Evolutionary conservation across 75 land plant genomes (phyloP).

Genomic region (Selaginella moellendorffii): DNA sequence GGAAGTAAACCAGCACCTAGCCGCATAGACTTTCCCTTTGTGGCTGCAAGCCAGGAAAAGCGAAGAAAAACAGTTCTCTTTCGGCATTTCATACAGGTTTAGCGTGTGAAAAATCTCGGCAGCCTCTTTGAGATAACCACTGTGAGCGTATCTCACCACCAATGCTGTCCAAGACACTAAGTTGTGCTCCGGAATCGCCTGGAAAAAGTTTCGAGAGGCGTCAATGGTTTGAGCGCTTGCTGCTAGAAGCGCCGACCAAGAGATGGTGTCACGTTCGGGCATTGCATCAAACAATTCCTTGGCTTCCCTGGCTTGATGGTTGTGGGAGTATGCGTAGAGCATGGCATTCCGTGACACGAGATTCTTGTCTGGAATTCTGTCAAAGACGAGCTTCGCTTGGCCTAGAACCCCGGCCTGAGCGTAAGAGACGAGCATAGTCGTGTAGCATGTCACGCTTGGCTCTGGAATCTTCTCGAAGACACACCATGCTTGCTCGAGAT

Average conservation of each 20-base stretch:
- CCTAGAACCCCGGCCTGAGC: neutral
- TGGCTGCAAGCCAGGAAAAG: too few species aligned
- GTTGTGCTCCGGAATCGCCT: too few species aligned
- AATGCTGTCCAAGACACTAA: too few species aligned
- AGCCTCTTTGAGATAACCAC: too few species aligned
- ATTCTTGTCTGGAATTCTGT: neutral
- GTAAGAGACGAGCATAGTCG: neutral
- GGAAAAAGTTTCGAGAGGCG: too few species aligned
- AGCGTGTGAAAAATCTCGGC: too few species aligned
- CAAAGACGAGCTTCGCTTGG: neutral
- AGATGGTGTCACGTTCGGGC: neutral
- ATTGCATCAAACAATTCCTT: neutral
- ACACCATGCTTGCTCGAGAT: neutral
- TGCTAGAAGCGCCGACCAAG: neutral
- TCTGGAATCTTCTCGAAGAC: neutral
- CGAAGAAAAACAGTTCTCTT: too few species aligned
- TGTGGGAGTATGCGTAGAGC: neutral
- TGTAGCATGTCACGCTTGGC: neutral
- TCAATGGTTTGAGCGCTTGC: neutral
- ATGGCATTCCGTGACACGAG: neutral
- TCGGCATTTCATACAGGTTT: too few species aligned
- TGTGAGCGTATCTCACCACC: too few species aligned
- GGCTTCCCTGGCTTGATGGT: neutral
- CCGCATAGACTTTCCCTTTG: too few species aligned
- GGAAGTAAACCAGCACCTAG: too few species aligned